These are phyloP conservation scores for Phytophthora pinifolia DNA, from an alignment of 352 stramenopile species.

Conservation along the genomic window DNA sequence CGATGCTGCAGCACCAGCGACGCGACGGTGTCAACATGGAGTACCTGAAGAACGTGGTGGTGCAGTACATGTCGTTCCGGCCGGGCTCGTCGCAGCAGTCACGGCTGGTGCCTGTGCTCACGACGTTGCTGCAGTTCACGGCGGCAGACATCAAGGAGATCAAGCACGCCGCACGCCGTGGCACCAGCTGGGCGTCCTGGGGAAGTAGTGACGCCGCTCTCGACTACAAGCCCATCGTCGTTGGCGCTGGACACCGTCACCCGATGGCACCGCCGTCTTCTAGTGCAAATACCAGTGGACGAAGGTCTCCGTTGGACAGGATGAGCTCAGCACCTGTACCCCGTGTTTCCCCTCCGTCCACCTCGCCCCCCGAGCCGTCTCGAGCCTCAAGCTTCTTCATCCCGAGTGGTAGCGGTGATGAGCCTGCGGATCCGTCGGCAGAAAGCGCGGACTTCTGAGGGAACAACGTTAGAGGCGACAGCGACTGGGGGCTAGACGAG, in stretches of 20 bases:
- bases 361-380: conserved; percentile 19
- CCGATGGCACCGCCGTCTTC: conserved; percentile 24
- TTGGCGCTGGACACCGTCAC: conserved; percentile 31
- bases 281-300: conserved; percentile 7
- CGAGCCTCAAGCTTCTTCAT: conserved; percentile 63
- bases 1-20: conserved; percentile 78
- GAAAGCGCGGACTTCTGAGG: conserved; percentile 75
- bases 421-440: conserved; percentile 34
- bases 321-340: conserved; percentile 18
- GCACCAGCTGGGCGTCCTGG: conserved; percentile 77
- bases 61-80: conserved; percentile 90
- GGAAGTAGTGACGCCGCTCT: conserved; percentile 32
- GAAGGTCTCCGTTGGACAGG: conserved; percentile 18
- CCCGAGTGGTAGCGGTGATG: conserved; percentile 35
- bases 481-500: neutral
- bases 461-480: neutral
- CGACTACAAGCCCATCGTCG: conserved; percentile 72
- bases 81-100: conserved; percentile 78
- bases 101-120: conserved; percentile 78
- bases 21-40: conserved; percentile 90
- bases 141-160: conserved; percentile 76
- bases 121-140: conserved; percentile 86
- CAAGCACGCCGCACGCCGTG: conserved; percentile 56
- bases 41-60: conserved; percentile 90
- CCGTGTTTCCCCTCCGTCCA: conserved; percentile 20